These are phyloP conservation scores for Hypoxylon crocopeplum DNA, from an alignment of 495 filamentous ascomycete species.

Conservation along the genomic window DNA sequence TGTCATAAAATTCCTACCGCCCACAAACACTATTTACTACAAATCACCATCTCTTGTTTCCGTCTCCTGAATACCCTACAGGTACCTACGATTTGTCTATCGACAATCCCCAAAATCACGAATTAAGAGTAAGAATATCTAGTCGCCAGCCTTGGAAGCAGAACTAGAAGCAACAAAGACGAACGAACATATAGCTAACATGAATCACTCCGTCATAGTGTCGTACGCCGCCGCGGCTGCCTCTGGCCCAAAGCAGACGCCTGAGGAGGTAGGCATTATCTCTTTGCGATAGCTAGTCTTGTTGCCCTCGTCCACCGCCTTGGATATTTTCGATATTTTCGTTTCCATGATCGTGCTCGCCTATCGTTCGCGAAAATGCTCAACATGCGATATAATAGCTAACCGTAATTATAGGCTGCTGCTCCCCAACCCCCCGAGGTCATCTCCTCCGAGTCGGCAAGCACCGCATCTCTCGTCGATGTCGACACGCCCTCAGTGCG, in stretches of 20 bases:
- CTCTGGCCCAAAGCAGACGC: constrained; percentile 73
- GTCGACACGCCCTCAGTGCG: constrained; percentile 76
- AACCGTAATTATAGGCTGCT: constrained; percentile 53
- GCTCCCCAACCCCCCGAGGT: constrained; percentile 70
- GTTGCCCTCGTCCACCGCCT: neutral
- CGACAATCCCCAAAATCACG: neutral
- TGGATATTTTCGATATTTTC: neutral
- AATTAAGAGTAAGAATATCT: constrained; percentile 15
- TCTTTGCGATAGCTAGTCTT: neutral
- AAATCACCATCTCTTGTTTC: too few species aligned
- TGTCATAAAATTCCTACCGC: neutral
- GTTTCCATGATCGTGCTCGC: neutral
- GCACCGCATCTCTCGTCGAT: constrained; percentile 71
- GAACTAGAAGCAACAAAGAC: neutral
- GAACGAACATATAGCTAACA: constrained; percentile 15
- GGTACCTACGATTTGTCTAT: neutral
- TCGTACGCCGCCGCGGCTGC: constrained; percentile 80
- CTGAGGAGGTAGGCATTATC: constrained; percentile 66
- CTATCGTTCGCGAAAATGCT: neutral
- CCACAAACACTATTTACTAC: too few species aligned
- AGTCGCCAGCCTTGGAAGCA: neutral
- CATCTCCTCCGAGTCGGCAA: constrained; percentile 63
- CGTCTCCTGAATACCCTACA: too few species aligned
- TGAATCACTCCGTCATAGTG: constrained; percentile 54
- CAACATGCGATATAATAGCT: constrained; percentile 9